Conservation (phyloP, 176 grass and related monocot species). For the Zea mays region DNA sequence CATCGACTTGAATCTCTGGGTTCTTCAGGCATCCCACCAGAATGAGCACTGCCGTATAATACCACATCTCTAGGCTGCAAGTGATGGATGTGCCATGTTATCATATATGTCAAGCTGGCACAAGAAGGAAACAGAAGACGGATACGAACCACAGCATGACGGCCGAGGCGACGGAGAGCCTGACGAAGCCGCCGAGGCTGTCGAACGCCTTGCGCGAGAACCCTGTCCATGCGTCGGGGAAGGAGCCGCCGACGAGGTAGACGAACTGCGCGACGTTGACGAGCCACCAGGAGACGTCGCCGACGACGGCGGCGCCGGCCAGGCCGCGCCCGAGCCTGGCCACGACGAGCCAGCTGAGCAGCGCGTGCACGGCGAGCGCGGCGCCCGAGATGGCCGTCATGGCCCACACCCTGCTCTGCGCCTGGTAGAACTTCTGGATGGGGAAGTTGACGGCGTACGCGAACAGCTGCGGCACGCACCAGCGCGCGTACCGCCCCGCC, state of each 20-base stretch:
- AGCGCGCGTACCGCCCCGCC: conserved; percentile 50
- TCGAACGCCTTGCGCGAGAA: conserved; percentile 57
- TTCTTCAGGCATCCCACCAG: conserved; percentile 64
- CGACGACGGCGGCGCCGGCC: conserved; percentile 47
- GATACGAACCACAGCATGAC: conserved; percentile 72
- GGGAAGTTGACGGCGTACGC: conserved; percentile 72
- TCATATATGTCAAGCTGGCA: no score
- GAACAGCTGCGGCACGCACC: conserved; percentile 56
- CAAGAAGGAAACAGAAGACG: background rate
- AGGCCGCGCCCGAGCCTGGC: conserved; percentile 47
- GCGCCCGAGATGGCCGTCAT: conserved; percentile 48
- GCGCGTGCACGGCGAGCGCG: conserved; percentile 38
- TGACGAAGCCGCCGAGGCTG: conserved; percentile 53
- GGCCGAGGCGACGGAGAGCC: conserved; percentile 67
- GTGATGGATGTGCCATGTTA: no score
- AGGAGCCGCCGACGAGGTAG: conserved; percentile 56
- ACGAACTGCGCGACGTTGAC: conserved; percentile 50
- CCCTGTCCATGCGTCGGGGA: conserved; percentile 61
- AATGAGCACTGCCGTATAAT: conserved; percentile 65
- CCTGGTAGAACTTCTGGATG: conserved; percentile 73
- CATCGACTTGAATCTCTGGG: conserved; percentile 58
- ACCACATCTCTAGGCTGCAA: conserved; percentile 63
- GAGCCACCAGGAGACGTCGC: conserved; percentile 64
- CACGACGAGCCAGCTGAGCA: conserved; percentile 59
- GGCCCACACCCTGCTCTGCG: conserved; percentile 68